Base-by-base conservation (phyloP, 2,329 filamentous ascomycete genomes). In the Colletotrichum endophyticum region DNA sequence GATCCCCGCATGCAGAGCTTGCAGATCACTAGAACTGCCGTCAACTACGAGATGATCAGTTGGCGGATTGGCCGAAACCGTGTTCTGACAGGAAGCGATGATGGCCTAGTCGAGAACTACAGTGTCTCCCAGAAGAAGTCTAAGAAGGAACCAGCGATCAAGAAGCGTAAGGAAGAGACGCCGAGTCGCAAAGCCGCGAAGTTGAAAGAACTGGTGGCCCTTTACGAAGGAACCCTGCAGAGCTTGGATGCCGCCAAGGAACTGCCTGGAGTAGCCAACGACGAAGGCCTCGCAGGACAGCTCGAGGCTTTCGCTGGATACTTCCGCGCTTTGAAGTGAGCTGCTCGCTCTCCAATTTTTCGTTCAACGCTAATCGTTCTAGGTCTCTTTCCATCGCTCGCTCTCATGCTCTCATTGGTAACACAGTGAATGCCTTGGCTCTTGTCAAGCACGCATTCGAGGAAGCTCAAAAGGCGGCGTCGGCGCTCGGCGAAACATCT, bases 31-130 rank as follows among this genome's bases (percentile, higher is more conserved):
- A 94, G 95, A 77, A 98, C 98, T 0, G 96, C 96, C 2, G 95
- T 99, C 73, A 98, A 97, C 84, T 99, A 98, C 84, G 95, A 95
- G 79, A 92, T 98, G 85, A 94, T 99, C 73, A 96, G 95, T 82
- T 99, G 96, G 96, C 92, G 97, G 83, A 95, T 99, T 78, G 96
- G 96, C 30, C 93, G 97, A 64, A 99, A 99, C 84, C 91, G 97
- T 70, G 94, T 98, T 0, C 87, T 99, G 77, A 95, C 95, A 68
- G 96, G 96, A n/a, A 87, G 91, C 8, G 90, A 94, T 71, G 96
- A 99, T 80, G 96, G 96, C 5, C 90, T 95, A 19, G 84, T 90
- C 19, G 84, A 91, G 25, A 88, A 90, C 22, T 89, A 89, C 74
- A 82, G 85, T 22, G 82, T 84, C 28, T 84, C 84, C 4, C 86